Evolutionary conservation across 2,329 filamentous ascomycete species (phyloP).

Genomic region (Xylaria polymorpha): DNA sequence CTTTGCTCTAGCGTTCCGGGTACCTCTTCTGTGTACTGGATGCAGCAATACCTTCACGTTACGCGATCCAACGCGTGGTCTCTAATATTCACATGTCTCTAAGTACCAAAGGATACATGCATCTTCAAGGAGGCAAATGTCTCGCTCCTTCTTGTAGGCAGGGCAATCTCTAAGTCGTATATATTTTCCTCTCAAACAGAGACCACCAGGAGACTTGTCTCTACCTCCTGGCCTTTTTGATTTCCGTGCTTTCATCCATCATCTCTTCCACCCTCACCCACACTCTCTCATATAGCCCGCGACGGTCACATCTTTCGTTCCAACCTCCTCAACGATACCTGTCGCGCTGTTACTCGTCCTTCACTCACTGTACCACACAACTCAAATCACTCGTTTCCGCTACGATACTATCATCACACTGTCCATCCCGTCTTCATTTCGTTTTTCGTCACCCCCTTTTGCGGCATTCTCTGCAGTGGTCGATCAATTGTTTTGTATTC

Average conservation of each 20-base stretch:
- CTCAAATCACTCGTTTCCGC: constrained; percentile 14
- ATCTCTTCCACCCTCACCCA: neutral
- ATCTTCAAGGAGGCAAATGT: constrained; percentile 18
- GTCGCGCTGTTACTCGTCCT: neutral
- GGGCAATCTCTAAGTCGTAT: constrained; percentile 23
- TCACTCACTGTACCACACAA: neutral
- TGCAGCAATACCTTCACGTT: constrained; percentile 25
- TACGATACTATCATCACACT: neutral
- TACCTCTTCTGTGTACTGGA: neutral
- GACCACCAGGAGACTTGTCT: neutral
- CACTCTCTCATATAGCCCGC: constrained; percentile 1
- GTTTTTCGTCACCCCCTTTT: neutral
- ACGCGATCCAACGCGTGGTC: constrained; percentile 15
- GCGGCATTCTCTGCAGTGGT: neutral
- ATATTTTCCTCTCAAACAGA: neutral
- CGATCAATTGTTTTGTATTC: constrained; percentile 1
- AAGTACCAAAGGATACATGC: constrained; percentile 17
- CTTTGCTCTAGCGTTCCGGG: neutral
- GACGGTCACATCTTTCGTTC: neutral
- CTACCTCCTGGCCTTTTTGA: neutral
- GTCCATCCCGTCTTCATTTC: neutral
- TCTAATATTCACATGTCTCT: neutral
- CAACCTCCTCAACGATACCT: neutral
- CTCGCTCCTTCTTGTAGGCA: constrained; percentile 10
- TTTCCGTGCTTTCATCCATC: constrained; percentile 9